Conservation (phyloP, 1,139 yeast species). For the Geotrichum klebahnii region DNA sequence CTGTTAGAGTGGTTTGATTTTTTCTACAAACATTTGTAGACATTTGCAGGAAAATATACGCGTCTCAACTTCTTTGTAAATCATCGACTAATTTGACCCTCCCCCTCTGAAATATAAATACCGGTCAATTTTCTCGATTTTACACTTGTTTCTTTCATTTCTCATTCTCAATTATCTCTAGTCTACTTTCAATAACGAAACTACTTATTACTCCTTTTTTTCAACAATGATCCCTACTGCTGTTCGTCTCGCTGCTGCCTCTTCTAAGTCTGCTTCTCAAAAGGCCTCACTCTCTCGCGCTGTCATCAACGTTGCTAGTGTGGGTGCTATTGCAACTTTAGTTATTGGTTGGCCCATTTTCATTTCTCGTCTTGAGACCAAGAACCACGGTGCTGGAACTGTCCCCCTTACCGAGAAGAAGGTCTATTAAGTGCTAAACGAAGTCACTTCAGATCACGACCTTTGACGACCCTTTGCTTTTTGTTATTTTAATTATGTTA, state of each 20-base stretch:
- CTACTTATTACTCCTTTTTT: background rate
- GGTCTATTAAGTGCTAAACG: constrained; percentile 2
- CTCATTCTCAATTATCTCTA: background rate
- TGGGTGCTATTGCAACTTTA: constrained; percentile 16
- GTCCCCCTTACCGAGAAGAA: constrained; percentile 16
- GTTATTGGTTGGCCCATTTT: constrained; percentile 18
- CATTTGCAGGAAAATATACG: no score
- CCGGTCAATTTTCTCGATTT: no score
- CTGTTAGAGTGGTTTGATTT: no score
- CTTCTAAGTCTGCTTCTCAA: constrained; percentile 12
- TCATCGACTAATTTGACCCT: background rate
- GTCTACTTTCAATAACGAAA: background rate
- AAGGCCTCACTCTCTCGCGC: constrained; percentile 2
- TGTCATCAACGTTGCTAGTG: constrained; percentile 13
- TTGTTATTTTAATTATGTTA: background rate
- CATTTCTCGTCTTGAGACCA: constrained; percentile 12
- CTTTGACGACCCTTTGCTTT: constrained; percentile 4
- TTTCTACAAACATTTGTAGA: no score
- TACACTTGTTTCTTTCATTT: background rate
- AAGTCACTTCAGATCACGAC: background rate
- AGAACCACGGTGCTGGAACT: constrained; percentile 20
- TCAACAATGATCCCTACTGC: constrained; percentile 18
- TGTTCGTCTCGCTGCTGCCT: constrained; percentile 14
- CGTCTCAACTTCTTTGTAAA: background rate
- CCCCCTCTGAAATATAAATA: constrained; percentile 1